Evolutionary conservation across 129 eudicot genomes (phyloP).

Genomic region (Centrapalus pauciflorus): DNA sequence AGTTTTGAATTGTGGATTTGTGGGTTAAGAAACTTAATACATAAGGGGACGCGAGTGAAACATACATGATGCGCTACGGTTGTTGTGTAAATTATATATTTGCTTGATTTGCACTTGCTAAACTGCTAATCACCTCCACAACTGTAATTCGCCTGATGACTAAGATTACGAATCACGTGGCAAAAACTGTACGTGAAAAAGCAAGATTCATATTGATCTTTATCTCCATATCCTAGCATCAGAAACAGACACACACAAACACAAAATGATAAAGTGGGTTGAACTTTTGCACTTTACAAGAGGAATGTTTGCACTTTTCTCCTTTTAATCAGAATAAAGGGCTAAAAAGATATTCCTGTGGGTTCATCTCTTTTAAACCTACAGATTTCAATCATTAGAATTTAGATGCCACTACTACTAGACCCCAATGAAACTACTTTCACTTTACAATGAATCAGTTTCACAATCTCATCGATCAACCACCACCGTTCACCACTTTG

Average conservation of each 20-base stretch:
- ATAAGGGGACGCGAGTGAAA: not conserved
- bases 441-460: not conserved
- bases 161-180: too few species aligned
- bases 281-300: slow-evolving; percentile 15
- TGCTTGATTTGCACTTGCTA: not conserved
- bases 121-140: not conserved
- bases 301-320: slow-evolving; percentile 25
- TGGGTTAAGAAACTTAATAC: not conserved
- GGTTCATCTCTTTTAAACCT: not conserved
- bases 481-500: not conserved
- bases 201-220: slow-evolving; percentile 21
- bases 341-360: not conserved
- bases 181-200: not conserved
- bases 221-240: not conserved
- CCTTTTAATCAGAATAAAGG: slow-evolving; percentile 16
- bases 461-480: not conserved
- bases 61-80: not conserved
- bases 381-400: slow-evolving; percentile 4
- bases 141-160: not conserved
- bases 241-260: not conserved
- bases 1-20: not conserved
- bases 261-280: slow-evolving; percentile 2
- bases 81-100: not conserved
- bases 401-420: slow-evolving; percentile 14
- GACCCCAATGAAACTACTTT: slow-evolving; percentile 8